Evolutionary conservation across 306 rosid genomes (phyloP).

Genomic region (Vicia villosa): DNA sequence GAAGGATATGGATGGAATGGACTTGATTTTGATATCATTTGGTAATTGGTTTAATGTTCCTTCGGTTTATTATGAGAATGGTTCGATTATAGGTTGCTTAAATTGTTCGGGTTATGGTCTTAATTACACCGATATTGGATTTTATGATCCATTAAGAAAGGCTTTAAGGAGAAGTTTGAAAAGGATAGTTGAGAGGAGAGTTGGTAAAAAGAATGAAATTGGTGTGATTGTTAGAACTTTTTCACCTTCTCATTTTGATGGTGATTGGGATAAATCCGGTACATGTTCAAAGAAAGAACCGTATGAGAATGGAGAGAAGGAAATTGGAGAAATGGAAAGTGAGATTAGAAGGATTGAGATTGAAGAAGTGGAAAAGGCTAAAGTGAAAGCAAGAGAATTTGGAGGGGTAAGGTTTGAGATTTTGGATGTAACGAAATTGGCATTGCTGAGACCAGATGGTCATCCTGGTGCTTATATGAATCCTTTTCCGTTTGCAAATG

Average conservation of each 20-base stretch:
- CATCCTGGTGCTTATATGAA: constrained; percentile 82
- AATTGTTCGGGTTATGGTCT: constrained; percentile 51
- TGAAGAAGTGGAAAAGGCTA: constrained; percentile 36
- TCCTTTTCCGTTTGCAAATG: constrained; percentile 56
- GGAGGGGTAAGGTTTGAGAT: constrained; percentile 32
- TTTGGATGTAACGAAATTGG: constrained; percentile 37
- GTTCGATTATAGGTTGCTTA: constrained; percentile 56
- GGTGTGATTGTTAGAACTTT: constrained; percentile 39
- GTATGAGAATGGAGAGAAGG: constrained; percentile 7
- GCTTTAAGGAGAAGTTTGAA: constrained; percentile 53
- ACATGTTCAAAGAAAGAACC: constrained; percentile 33
- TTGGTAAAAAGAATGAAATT: constrained; percentile 17
- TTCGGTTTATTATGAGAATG: constrained; percentile 64
- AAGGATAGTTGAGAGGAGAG: constrained; percentile 52
- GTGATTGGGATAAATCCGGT: constrained; percentile 41
- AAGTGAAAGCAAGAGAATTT: neutral
- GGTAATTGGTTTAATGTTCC: constrained; percentile 85
- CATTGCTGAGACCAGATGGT: constrained; percentile 73
- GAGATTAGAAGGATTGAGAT: constrained; percentile 36
- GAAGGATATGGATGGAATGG: constrained; percentile 50
- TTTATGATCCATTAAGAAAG: constrained; percentile 64
- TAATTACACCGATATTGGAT: constrained; percentile 59
- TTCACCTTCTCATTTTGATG: constrained; percentile 43
- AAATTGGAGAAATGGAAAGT: constrained; percentile 13
- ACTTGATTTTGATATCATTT: constrained; percentile 59